Conservation (phyloP, 768 basidiomycete species). For the Ramaria rubella region DNA sequence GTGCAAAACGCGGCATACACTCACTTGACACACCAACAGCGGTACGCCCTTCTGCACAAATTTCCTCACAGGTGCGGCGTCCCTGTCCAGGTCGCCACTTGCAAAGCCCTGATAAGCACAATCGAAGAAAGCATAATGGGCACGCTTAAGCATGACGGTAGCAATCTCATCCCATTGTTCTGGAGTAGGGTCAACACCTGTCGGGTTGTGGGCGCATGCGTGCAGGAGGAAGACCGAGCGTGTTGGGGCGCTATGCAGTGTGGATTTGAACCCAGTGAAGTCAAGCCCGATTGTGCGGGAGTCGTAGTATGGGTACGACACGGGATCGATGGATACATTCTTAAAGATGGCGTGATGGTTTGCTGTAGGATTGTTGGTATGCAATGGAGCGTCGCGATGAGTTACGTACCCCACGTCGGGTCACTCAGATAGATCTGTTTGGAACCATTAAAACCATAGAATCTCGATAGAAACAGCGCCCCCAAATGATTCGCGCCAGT, state of each 20-base stretch:
- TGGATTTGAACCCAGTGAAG: constrained; percentile 55
- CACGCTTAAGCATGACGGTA: constrained; percentile 58
- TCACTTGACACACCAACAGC: constrained; percentile 82
- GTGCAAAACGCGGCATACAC: constrained; percentile 15
- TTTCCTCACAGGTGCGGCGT: constrained; percentile 81
- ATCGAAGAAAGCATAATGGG: constrained; percentile 90
- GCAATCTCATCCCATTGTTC: constrained; percentile 84
- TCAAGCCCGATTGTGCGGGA: constrained; percentile 84
- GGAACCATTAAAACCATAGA: constrained; percentile 63
- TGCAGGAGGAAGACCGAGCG: constrained; percentile 87
- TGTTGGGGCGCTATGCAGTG: constrained; percentile 57
- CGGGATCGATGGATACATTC: constrained; percentile 82
- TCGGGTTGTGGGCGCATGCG: constrained; percentile 95
- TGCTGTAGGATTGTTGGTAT: constrained; percentile 34
- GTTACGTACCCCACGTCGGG: constrained; percentile 89
- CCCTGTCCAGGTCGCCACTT: constrained; percentile 83
- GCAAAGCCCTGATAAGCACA: constrained; percentile 98
- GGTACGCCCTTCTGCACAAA: constrained; percentile 73
- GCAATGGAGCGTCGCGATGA: neutral
- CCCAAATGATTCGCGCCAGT: constrained; percentile 95
- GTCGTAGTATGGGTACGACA: constrained; percentile 92
- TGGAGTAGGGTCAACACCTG: constrained; percentile 86
- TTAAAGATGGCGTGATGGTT: constrained; percentile 89
- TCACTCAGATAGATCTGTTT: constrained; percentile 80
- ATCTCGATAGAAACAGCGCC: constrained; percentile 76